Conservation (phyloP, 139 green algal genomes). For the Chlorella sorokiniana region DNA sequence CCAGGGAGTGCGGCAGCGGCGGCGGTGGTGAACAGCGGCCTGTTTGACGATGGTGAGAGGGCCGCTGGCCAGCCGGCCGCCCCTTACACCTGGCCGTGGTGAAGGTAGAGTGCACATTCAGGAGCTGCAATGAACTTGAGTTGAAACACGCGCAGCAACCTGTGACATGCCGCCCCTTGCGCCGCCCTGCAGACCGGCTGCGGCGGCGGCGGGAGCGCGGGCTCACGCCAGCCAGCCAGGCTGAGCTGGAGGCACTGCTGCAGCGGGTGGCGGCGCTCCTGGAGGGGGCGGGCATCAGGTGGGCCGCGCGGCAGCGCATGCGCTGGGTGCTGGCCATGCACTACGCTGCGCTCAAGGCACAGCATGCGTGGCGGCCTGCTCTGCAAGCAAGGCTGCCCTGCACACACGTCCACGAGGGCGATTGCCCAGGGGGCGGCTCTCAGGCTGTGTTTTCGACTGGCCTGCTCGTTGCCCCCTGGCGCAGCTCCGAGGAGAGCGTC, state of each 20-base stretch:
- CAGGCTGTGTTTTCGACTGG: neutral
- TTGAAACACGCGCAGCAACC: neutral
- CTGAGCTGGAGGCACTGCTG: conserved; percentile 39
- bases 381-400: too few species aligned
- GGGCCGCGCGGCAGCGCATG: neutral
- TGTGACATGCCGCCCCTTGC: neutral
- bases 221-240: conserved; percentile 11
- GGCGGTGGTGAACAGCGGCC: neutral
- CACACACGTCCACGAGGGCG: too few species aligned
- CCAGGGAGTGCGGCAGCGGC: neutral
- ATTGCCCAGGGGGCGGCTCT: too few species aligned
- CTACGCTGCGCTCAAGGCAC: neutral
- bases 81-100: neutral
- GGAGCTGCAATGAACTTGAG: neutral
- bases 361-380: neutral
- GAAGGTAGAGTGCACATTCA: neutral
- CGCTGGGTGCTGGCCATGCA: neutral
- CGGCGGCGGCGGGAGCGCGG: conserved; percentile 13
- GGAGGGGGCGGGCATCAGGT: conserved; percentile 35
- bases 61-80: neutral
- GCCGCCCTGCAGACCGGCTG: neutral
- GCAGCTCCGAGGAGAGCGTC: conserved; percentile 29
- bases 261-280: conserved; percentile 11
- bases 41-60: conserved; percentile 5
- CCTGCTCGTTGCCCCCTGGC: neutral